Percentiles rank a stretch among this genome's conserved stretches.
Evolutionary conservation across 148 eudicot genomes (phyloP).

Genomic region (Arbutus unedo): DNA sequence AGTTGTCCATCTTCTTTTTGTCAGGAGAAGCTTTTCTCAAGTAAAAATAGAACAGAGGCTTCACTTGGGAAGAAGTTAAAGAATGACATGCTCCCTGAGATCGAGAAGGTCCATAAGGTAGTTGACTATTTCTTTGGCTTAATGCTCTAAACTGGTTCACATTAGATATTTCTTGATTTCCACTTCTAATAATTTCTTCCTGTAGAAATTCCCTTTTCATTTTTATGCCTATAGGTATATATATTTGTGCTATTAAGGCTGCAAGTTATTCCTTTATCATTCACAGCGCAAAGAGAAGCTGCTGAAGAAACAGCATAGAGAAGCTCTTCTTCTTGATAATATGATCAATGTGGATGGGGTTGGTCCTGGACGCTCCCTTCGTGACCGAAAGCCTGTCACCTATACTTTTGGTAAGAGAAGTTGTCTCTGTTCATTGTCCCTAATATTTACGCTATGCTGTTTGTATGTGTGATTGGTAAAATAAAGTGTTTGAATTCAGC

Average conservation of each 20-base stretch:
- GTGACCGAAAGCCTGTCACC: conserved; percentile 90
- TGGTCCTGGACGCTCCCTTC: conserved; percentile 83
- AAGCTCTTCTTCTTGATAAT: conserved; percentile 86
- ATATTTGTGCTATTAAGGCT: neutral
- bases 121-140: neutral
- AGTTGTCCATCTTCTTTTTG: conserved; percentile 17
- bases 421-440: neutral
- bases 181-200: conserved; percentile 2
- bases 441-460: neutral
- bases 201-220: neutral
- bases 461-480: neutral
- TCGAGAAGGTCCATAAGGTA: conserved; percentile 95
- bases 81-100: conserved; percentile 86
- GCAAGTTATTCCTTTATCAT: conserved; percentile 1
- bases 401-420: conserved; percentile 86
- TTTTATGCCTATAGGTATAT: neutral
- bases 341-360: conserved; percentile 66
- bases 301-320: conserved; percentile 87
- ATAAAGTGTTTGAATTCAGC: neutral
- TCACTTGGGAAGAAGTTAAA: conserved; percentile 90
- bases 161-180: conserved; percentile 15
- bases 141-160: neutral
- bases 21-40: conserved; percentile 87
- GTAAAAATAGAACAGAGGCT: conserved; percentile 83
- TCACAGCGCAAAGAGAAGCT: conserved; percentile 76